Base-by-base conservation (phyloP, 768 basidiomycete genomes). In the Russula sp. region DNA sequence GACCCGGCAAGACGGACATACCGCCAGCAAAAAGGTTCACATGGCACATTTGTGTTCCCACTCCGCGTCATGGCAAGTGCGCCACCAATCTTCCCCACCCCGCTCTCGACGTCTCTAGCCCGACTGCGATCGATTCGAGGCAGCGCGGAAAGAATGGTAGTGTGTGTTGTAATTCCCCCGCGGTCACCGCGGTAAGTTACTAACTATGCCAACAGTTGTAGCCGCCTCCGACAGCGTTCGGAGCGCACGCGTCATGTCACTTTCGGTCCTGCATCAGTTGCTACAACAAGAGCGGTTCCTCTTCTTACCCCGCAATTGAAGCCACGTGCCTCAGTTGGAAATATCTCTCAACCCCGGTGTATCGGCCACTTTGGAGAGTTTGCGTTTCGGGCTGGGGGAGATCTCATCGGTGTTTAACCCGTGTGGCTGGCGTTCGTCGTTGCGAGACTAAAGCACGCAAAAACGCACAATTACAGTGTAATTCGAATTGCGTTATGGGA, bases 1-100 rank as follows among this genome's bases (percentile, higher is more conserved):
- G 13, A 38, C 24, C 64, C 64, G 59, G 46, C 38, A 65, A 30
- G 1, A 9, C 26, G 64, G 49, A 32, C 18, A 61, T 13, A 22
- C 30, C 30, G 11, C 11, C 3, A 59, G 16, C 44, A 30, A 52
- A 30, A 11, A n/a, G 42, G 30, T 53, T 52, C 50, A 26, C 30
- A 46, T 34, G 22, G 16, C 16, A 20, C 30, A 44, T 6, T 18
- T 9, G 4, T 7, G 11, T 61, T 61, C 60, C 61, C 61, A 62
- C 61, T 48, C 61, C 61, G 48, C 61, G 22, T n/a, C 38, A n/a
- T 22, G 20, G 20, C 50, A 36, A 44, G 38, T 44, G 42, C 34
- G 30, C 60, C 38, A 46, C n/a, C 20, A 26, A 34, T 6, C 3
- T 10, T 10, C 4, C 32, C 9, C 36, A 5, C 46, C 32, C 26